Percentiles rank a stretch among this genome's conserved stretches.
phyloP scores from a whole-genome alignment of 2,329 filamentous ascomycete species.

The Claviceps humidiphila region DNA sequence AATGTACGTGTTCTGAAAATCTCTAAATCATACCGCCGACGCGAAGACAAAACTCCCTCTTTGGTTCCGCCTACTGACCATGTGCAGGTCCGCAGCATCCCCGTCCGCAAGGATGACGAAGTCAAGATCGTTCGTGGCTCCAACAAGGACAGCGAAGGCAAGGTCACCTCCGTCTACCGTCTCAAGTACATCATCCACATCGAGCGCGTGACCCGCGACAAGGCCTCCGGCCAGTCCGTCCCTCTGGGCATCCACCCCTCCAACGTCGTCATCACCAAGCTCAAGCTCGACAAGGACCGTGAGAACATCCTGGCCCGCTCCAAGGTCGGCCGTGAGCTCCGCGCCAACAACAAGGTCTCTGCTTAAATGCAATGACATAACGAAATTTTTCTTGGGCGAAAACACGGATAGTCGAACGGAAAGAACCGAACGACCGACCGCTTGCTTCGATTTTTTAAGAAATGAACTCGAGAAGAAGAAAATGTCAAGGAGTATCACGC shows the following conservation, averaged over 20 bases:
- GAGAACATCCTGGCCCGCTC: conserved; percentile 80
- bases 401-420: too few species aligned
- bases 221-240: conserved; percentile 92
- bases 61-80: background rate
- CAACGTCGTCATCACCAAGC: conserved; percentile 97
- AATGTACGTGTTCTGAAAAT: conserved; percentile 54
- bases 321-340: conserved; percentile 64
- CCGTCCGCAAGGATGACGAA: conserved; percentile 95
- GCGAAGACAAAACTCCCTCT: background rate
- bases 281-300: conserved; percentile 95
- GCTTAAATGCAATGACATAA: conserved; percentile 23
- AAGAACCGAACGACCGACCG: conserved; percentile 9
- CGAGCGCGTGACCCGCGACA: conserved; percentile 93
- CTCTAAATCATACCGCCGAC: background rate
- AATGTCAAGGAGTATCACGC: too few species aligned
- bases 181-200: conserved; percentile 97
- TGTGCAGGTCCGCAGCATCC: conserved; percentile 75
- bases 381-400: background rate
- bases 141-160: conserved; percentile 98
- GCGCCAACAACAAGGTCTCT: conserved; percentile 57
- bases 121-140: conserved; percentile 81
- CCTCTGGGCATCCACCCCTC: conserved; percentile 89
- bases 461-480: too few species aligned
- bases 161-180: conserved; percentile 94
- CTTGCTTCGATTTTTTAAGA: too few species aligned